Evolutionary conservation across 2,329 filamentous ascomycete genomes (phyloP), one percentile per base, ranked within the genome.

Genomic region (Penicillium sp.): DNA sequence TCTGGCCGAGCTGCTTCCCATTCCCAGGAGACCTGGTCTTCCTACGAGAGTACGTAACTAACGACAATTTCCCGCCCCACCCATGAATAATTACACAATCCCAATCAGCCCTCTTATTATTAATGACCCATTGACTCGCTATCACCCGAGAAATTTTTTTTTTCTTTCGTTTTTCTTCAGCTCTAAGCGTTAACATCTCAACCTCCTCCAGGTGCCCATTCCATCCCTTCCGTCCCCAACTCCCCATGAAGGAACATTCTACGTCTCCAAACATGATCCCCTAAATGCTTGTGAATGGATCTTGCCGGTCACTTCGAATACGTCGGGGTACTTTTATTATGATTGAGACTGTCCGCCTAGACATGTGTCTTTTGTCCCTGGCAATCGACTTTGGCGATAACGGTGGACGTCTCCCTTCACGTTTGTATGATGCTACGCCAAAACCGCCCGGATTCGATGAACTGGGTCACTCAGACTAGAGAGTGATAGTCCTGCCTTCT

Each of bases 1-100:
- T 90, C 89, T 50, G 93, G 92, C 3, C 83, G 92, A 58, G 85
- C 88, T 0, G 67, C 65, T 52, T 66, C 75, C 13, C 61, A 61
- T 25, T 60, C 67, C 21, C 51, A 62, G 21, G 67, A 68, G 43
- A 55, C 61, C 57, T 70, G 70, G 72, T 57, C 63, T 21, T 67
- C 64, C 55, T 73, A 71, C 46, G 70, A 73, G 52, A 66, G 65
- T 71, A 68, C 62, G 65, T 67, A 62, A 65, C 33, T 9, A 27
- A 26, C 31, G 44, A 46, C 44, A 50, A 54, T 25, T 1, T 2
- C n/a, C 13, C 11, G 13, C 21, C 31, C 27, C 52, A 42, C 49
- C 55, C 23, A 42, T 51, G n/a, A 16, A 39, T 27, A 46, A n/a
- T 29, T 13, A 48, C 13, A 37, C 31, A 8, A 39, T n/a, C 27